Percentiles rank a stretch among this genome's conserved stretches.
Evolutionary conservation across 2,329 filamentous ascomycete genomes (phyloP).

Genomic region (Colletotrichum orchidophilum): DNA sequence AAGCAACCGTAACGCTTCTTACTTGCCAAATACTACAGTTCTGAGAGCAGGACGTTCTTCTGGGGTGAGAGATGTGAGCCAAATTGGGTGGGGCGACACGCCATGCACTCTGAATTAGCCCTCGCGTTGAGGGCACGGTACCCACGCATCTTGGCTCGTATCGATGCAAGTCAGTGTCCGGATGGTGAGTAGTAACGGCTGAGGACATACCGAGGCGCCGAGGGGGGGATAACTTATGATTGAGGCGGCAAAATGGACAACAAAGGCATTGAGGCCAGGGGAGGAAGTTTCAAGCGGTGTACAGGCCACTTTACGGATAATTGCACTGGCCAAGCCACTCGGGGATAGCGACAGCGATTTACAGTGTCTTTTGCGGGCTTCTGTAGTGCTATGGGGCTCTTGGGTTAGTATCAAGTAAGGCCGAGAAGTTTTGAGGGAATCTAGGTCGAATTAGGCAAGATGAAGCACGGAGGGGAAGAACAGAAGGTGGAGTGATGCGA

Average conservation of each 20-base stretch:
- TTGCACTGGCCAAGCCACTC: slow-evolving; percentile 1
- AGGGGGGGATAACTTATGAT: slow-evolving; percentile 4
- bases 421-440: slow-evolving; percentile 20
- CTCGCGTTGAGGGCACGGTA: slow-evolving; percentile 2
- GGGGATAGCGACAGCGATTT: slow-evolving; percentile 8
- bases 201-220: slow-evolving; percentile 1
- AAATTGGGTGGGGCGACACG: neutral
- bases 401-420: neutral
- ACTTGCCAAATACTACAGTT: neutral
- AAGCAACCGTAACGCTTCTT: neutral
- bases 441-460: slow-evolving; percentile 18
- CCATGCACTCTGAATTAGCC: neutral
- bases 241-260: slow-evolving; percentile 20
- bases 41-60: neutral
- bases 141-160: slow-evolving; percentile 14
- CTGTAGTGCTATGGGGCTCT: neutral
- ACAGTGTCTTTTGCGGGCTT: slow-evolving; percentile 1
- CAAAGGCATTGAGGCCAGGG: neutral
- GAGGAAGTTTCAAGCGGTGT: neutral
- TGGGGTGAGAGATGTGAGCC: neutral
- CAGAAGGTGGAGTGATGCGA: neutral
- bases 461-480: slow-evolving; percentile 8
- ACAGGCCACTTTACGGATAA: no score
- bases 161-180: slow-evolving; percentile 20
- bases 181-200: slow-evolving; percentile 5